phyloP scores from a whole-genome alignment of 164 flowering plant genomes.

The Houttuynia cordata region DNA sequence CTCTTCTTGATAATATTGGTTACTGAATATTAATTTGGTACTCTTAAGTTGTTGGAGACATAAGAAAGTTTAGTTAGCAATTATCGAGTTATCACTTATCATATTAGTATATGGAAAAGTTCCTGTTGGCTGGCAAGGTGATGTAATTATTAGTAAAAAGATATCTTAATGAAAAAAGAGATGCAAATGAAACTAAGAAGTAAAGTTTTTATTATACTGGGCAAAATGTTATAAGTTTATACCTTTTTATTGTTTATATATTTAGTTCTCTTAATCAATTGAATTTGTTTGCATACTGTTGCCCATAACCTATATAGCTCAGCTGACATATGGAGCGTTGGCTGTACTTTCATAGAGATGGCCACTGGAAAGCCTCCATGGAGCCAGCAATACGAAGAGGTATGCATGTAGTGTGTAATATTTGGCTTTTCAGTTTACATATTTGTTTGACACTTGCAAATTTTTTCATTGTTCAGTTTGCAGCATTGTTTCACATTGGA shows the following conservation, averaged over 20 bases:
- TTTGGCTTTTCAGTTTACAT: not conserved
- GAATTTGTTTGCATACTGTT: not conserved
- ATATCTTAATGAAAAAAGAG: no score
- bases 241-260: no score
- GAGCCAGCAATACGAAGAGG: conserved; percentile 98
- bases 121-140: not conserved
- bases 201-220: no score
- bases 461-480: conserved; percentile 42
- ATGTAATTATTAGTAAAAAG: no score
- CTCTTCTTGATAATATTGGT: no score
- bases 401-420: conserved; percentile 9
- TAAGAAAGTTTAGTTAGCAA: not conserved
- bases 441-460: not conserved
- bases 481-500: conserved; percentile 86
- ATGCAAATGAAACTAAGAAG: no score
- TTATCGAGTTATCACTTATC: not conserved
- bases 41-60: no score
- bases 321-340: conserved; percentile 99
- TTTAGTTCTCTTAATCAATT: no score
- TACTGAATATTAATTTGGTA: no score
- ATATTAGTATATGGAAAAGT: no score
- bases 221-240: no score
- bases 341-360: conserved; percentile 98
- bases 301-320: conserved; percentile 32
- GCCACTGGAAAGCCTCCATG: conserved; percentile 99